Base-by-base conservation (phyloP, 805 yeast genomes). In the Helenozyma rhizophorensis region DNA sequence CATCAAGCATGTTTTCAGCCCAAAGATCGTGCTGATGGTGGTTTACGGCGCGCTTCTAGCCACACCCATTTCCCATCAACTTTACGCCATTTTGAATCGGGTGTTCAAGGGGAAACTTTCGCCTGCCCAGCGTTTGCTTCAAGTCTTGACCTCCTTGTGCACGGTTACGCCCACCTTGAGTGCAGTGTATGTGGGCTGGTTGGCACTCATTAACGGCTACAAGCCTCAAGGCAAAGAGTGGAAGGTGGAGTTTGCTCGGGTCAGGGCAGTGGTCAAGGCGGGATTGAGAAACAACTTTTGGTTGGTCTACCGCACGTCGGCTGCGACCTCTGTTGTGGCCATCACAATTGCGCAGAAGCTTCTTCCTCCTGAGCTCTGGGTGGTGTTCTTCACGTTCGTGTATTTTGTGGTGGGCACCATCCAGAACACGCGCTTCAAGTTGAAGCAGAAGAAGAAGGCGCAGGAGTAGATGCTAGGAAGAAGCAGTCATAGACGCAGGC, bases 381-480 rank as follows among this genome's bases (percentile, higher is more conserved):
- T 76, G 9, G 76, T 75, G 3, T 79, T 78, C 50, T 77, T 77
- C 57, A 72, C 70, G 43, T 41, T 74, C 21, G 72, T 78, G 14
- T 78, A 71, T 47, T 78, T 78, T 42, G 50, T 78, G 4, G 56
- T 79, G 36, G 83, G 83, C 1, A 79, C 85, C 1, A 65, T 68
- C 34, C 82, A 79, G 45, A 80, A 80, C 48, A 69, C 76, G 4
- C 60, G 67, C 50, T 59, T 79, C 41, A 78, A 78, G 53, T 35
- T 56, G 40, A 54, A 25, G 23, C 41, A 37, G 22, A 28, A 17
- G 19, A 5, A 8, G 19, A 17, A 17, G 19, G n/a, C n/a, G n/a
- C 19, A 17, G 19, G 19, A 17, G 19, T 17, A n/a, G n/a, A n/a
- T n/a, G n/a, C n/a, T n/a, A n/a, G n/a, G n/a, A n/a, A n/a, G n/a